Evolutionary conservation across 1,284 basidiomycete genomes (phyloP).

Genomic region (Cystobasidium sp.): DNA sequence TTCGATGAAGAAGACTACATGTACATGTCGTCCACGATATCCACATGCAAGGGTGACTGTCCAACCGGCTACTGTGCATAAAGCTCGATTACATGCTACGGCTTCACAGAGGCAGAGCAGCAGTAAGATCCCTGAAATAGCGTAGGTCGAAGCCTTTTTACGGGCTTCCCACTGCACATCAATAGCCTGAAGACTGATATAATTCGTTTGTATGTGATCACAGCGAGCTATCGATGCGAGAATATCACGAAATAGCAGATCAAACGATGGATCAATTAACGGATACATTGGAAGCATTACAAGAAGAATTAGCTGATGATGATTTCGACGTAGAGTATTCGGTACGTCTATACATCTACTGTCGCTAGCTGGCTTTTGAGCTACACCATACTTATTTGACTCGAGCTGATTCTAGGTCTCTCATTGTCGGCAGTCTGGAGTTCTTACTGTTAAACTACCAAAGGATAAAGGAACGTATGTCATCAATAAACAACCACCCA

Average conservation of each 20-base stretch:
- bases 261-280: slow-evolving; percentile 79
- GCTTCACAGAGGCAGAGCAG: slow-evolving; percentile 5
- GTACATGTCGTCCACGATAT: not conserved
- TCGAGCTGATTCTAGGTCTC: slow-evolving; percentile 25
- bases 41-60: not conserved
- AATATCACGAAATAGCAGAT: slow-evolving; percentile 80
- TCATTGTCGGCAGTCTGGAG: slow-evolving; percentile 69
- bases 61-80: not conserved
- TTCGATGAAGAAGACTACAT: not conserved
- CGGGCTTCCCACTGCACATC: not conserved
- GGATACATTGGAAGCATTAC: slow-evolving; percentile 74
- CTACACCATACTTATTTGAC: slow-evolving; percentile 6
- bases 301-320: slow-evolving; percentile 65
- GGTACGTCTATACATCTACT: slow-evolving; percentile 64
- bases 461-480: slow-evolving; percentile 86
- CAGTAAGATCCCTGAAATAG: slow-evolving; percentile 3
- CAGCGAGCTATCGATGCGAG: slow-evolving; percentile 67
- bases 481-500: slow-evolving; percentile 98
- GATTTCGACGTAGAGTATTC: slow-evolving; percentile 89
- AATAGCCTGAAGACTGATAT: not conserved
- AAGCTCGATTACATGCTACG: slow-evolving; percentile 5
- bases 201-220: no score
- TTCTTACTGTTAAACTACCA: slow-evolving; percentile 83
- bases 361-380: no score
- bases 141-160: not conserved